Base-by-base conservation (phyloP, 495 filamentous ascomycete species). In the Penicillium argentinense region DNA sequence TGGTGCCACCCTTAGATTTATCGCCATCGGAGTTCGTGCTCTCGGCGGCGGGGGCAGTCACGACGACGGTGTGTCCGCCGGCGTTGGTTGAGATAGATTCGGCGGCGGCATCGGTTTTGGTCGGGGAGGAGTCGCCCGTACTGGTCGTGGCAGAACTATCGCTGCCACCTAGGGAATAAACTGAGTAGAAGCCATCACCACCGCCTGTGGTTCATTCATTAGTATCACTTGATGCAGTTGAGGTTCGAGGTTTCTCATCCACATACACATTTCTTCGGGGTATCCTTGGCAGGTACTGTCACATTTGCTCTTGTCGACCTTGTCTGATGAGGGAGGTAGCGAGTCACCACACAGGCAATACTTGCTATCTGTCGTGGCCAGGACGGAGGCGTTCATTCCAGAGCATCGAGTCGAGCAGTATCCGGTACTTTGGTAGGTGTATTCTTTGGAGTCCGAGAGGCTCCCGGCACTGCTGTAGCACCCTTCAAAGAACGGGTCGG, bases 271-370 rank as follows among this genome's bases (percentile, higher is more conserved):
- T 32, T 76, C 67, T 16, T 42, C 7, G 4, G 62, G 62, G 57
- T 63, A 79, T 7, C 76, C 77, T 32, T 64, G 53, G 51, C 77
- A 80, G 6, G 45, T 5, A 9, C 41, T 54, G 53, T 59, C 64
- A 49, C 77, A 80, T 27, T 67, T 42, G 23, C 49, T 53, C 37
- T 58, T 62, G n/a, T 51, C 49, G 14, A 68, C 64, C 55, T 74
- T 70, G 22, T 50, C 54, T n/a, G 67, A 67, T 13, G 63, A 37
- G 16, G 63, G 56, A 5, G 77, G 77, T 9, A 77, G 22, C 37
- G 67, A 52, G 26, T 73, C 53, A 18, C 75, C 77, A 53, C 77
- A 80, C 17, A 68, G 56, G 56, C 77, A 80, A 42, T 74, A 47
- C 1, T 68, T 63, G 13, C 72, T 73, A 17, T 53, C 58, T 3